phyloP scores from a whole-genome alignment of 78 protist species.

The Diacronema lutheri region DNA sequence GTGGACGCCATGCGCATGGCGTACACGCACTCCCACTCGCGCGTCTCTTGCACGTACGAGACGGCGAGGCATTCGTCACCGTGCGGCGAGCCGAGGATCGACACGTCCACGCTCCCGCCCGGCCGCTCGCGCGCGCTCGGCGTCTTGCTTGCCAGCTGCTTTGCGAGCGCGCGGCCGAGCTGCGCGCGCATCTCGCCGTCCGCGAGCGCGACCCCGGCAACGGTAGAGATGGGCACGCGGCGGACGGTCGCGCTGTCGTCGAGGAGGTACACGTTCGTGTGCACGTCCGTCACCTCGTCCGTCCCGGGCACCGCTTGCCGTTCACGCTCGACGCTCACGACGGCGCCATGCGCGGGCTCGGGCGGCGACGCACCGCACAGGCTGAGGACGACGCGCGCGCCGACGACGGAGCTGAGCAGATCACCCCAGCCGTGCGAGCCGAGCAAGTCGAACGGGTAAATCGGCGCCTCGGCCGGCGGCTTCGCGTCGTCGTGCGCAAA shows the following conservation, averaged over 20 bases:
- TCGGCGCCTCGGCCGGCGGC: not conserved
- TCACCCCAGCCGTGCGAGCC: not conserved
- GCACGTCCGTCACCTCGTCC: not conserved
- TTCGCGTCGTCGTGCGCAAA: not conserved
- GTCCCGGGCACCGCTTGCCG: not conserved
- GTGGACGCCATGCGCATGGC: not conserved
- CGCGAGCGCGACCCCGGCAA: not conserved
- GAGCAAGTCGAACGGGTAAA: not conserved
- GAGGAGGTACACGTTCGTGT: not conserved
- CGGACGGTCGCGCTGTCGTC: not conserved
- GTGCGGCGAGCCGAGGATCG: not conserved
- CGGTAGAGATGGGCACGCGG: not conserved
- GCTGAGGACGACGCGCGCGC: not conserved
- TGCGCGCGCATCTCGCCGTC: not conserved
- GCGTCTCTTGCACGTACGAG: not conserved
- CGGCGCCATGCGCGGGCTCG: not conserved
- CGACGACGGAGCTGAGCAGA: slow-evolving; percentile 1
- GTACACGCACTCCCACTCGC: slow-evolving; percentile 17
- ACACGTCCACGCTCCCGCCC: not conserved
- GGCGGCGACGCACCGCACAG: not conserved
- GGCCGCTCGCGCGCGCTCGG: not conserved
- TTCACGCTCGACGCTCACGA: not conserved
- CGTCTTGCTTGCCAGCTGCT: not conserved
- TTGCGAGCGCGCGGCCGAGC: not conserved
- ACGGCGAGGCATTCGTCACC: not conserved